Percentiles rank a stretch among this genome's conserved stretches.
phyloP scores from a whole-genome alignment of 2,329 filamentous ascomycete genomes.

The Trichoderma sp. region DNA sequence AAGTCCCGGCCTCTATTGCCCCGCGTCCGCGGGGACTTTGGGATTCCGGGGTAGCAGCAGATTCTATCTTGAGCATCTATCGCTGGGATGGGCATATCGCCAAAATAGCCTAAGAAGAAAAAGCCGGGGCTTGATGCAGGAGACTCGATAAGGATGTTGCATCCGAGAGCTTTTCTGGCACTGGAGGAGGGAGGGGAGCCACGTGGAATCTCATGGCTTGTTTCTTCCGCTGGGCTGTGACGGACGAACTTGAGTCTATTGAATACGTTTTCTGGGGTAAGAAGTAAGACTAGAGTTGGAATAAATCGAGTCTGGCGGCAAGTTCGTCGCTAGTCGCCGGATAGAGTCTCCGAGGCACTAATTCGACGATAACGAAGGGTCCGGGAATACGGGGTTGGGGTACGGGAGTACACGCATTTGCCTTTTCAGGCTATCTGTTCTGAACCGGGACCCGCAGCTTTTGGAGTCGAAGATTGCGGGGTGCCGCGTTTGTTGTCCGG shows the following conservation, averaged over 20 bases:
- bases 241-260: background rate
- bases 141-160: background rate
- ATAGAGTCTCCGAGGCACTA: background rate
- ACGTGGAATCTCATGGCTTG: conserved; percentile 3
- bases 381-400: background rate
- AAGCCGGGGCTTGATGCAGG: background rate
- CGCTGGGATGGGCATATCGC: background rate
- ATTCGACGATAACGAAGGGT: background rate
- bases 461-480: background rate
- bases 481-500: background rate
- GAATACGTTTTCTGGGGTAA: background rate
- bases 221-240: background rate
- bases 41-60: conserved; percentile 21
- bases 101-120: background rate
- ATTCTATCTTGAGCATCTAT: background rate
- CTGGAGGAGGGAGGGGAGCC: background rate
- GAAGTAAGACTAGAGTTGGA: background rate
- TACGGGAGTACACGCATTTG: background rate
- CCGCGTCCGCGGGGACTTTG: conserved; percentile 15
- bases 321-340: background rate
- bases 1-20: conserved; percentile 10
- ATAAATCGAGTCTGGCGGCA: conserved; percentile 1
- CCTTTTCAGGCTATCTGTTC: background rate
- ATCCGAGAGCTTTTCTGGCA: conserved; percentile 3
- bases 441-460: background rate